These are phyloP conservation scores for Hordeum vulgare DNA, from an alignment of 176 grass and related monocot species.

Conservation along the genomic window DNA sequence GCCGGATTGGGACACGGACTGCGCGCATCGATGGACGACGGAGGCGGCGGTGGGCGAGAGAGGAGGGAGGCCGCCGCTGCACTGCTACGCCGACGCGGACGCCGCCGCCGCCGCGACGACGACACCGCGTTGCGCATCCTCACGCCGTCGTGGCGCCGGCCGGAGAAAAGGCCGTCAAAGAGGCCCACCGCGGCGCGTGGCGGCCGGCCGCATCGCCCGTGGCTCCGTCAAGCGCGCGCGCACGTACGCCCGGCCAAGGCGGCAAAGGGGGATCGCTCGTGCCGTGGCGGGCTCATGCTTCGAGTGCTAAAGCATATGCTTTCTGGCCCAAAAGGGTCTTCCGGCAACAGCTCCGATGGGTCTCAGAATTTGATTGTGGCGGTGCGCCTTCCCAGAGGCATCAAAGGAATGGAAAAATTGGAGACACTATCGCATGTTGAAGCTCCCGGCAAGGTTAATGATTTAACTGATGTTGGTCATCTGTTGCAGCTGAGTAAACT, in stretches of 20 bases:
- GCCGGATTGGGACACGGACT: constrained; percentile 18
- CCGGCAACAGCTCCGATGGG: too few relatives aligned
- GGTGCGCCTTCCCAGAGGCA: too few relatives aligned
- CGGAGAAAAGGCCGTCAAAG: constrained; percentile 51
- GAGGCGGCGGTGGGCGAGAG: constrained; percentile 67
- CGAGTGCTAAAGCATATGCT: too few relatives aligned
- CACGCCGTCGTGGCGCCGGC: neutral
- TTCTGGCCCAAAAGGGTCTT: too few relatives aligned
- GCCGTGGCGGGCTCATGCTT: constrained; percentile 13
- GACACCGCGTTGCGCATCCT: neutral
- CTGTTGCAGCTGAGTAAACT: too few relatives aligned
- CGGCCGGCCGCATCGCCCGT: constrained; percentile 14
- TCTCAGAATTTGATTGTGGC: too few relatives aligned
- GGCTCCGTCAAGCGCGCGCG: neutral
- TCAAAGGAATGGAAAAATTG: too few relatives aligned
- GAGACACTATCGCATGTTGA: too few relatives aligned
- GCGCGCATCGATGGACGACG: constrained; percentile 56
- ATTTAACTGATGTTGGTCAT: too few relatives aligned
- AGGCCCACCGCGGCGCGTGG: constrained; percentile 35
- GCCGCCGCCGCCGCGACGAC: neutral
- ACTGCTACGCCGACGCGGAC: constrained; percentile 10
- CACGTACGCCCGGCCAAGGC: neutral
- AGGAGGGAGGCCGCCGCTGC: constrained; percentile 24
- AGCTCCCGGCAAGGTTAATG: too few relatives aligned
- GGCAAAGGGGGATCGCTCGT: neutral